Evolutionary conservation across 495 filamentous ascomycete genomes (phyloP), one percentile per base, ranked within the genome.

Genomic region (Penicillium atrosanguineum): DNA sequence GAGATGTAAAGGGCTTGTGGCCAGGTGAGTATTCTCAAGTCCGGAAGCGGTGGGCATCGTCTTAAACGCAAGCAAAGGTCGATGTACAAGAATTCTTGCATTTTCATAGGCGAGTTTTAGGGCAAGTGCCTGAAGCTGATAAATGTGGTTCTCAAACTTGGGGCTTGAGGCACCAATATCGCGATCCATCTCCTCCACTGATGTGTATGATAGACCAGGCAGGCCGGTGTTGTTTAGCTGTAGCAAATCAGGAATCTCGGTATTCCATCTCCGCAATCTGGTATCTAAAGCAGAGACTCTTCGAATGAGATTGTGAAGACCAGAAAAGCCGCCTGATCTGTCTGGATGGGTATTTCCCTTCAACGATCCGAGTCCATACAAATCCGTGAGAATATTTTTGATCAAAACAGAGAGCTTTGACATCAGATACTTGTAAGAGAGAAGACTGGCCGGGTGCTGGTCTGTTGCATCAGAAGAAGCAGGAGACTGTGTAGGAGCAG

Each of bases 341-440:
- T 31, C 16, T 15, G 15, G 40, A 31, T 39, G 28, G 39, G 1
- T 31, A 6, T 15, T 11, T 19, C 41, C 19, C 28, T 45, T n/a
- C 4, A 26, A 36, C 14, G 46, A 29, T 1, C 55, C 50, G 20
- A 62, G 48, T n/a, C 64, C 52, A 21, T 71, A 69, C 11, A 71
- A 49, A 29, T 67, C 57, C 4, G 53, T 50, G 12, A 71, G 36
- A 8, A 49, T 57, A 8, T 46, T 44, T 20, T 67, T 67, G 3
- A 56, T 47, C 9, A 71, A 20, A 4, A 64, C 55, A 0, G 65
- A 71, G 0, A 70, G 44, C 20, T 67, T 66, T 1, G 65, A 68
- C 65, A 68, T 69, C 26, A 65, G 23, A 28, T 63, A 68, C 45
- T 68, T 69, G 47, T 70, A 70, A 19, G 61, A 65, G 3, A 68